Base-by-base conservation (phyloP, 768 basidiomycete species). In the Leccinum ochraceum region DNA sequence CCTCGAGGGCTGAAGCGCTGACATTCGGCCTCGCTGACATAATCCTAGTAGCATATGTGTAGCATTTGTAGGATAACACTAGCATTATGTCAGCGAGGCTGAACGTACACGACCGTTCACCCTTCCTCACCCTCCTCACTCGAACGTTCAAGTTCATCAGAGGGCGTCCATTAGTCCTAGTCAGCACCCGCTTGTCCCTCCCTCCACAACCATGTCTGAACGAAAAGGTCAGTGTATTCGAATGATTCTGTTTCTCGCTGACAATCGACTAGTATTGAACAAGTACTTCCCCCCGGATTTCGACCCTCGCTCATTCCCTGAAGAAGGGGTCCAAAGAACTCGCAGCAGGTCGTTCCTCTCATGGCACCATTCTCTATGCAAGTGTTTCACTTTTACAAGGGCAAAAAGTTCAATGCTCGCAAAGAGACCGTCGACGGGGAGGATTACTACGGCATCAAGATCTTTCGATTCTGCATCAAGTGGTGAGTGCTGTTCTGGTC, bases 341-440 rank as follows among this genome's bases (percentile, higher is more conserved):
- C 91, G 14, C 97, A 99, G 71, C 94, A 97, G 78, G 92, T 95
- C 60, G 94, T 99, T 60, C 92, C 96, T 81, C 84, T 99, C 53
- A 99, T 99, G 97, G 96, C 97, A 3, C 97, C 97, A 0, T 99
- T 98, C 75, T 96, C 94, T 4, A 99, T 99, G 97, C 89, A 76
- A 66, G 86, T 78, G 14, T 36, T 11, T 0, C 6, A 26, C 26
- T 4, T 99, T 57, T 96, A 98, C 77, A 98, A 99, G 74, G 97
- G 97, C 52, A 99, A 99, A 81, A 99, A 99, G 76, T 99, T 99
- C 80, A 98, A 99, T 67, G 97, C 97, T 6, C 84, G 96, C 53
- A 98, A 99, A 73, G 97, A 99, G 79, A 98, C 96, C 0, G 97
- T 97, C 9, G 90, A 94, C 1, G 94, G 92, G 0, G 96, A 98